These are phyloP conservation scores for Phytophthora cajani DNA, from an alignment of 352 stramenopile species.

Conservation along the genomic window DNA sequence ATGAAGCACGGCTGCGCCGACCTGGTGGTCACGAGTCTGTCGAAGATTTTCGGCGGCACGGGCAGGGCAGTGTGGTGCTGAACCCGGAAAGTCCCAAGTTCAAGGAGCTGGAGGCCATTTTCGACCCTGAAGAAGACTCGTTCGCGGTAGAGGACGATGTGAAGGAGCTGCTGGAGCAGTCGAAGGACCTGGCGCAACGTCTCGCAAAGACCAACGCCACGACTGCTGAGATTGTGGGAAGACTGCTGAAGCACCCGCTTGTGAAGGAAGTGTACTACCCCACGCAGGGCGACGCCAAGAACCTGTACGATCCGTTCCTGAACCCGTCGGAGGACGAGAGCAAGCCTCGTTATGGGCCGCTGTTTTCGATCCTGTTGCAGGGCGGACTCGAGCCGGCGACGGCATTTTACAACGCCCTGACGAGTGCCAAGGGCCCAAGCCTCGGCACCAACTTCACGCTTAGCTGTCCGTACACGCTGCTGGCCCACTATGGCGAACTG, in stretches of 20 bases:
- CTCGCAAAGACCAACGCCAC: slow-evolving; percentile 83
- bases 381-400: slow-evolving; percentile 68
- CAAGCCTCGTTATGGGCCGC: slow-evolving; percentile 76
- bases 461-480: slow-evolving; percentile 91
- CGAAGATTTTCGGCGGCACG: slow-evolving; percentile 94
- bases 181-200: slow-evolving; percentile 75
- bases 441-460: slow-evolving; percentile 96
- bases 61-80: slow-evolving; percentile 89
- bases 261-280: slow-evolving; percentile 92
- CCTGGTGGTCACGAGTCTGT: slow-evolving; percentile 92
- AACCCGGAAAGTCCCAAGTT: slow-evolving; percentile 72
- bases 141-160: slow-evolving; percentile 75
- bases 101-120: slow-evolving; percentile 48
- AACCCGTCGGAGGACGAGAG: slow-evolving; percentile 15
- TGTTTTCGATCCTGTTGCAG: slow-evolving; percentile 90
- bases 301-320: slow-evolving; percentile 73
- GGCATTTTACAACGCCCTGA: slow-evolving; percentile 90
- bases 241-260: slow-evolving; percentile 72
- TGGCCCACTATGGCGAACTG: slow-evolving; percentile 94
- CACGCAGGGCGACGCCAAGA: slow-evolving; percentile 52
- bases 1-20: slow-evolving; percentile 82
- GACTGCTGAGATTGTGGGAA: slow-evolving; percentile 70
- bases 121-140: slow-evolving; percentile 48
- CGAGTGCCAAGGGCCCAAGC: slow-evolving; percentile 86
- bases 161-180: slow-evolving; percentile 52